Conservation (phyloP, 2,329 filamentous ascomycete species). For the Pseudogymnoascus sp. region DNA sequence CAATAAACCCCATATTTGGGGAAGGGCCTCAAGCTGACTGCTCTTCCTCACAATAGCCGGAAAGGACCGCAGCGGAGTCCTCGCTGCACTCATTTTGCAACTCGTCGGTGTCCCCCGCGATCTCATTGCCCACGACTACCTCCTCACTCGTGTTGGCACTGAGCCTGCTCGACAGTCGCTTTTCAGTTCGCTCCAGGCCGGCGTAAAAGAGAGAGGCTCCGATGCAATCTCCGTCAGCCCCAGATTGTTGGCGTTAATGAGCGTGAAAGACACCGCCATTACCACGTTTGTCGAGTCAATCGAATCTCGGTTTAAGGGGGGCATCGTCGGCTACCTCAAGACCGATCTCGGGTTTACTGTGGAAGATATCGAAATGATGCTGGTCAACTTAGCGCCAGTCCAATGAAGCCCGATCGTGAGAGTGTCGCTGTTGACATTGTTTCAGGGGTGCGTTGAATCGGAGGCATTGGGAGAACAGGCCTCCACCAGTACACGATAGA, state of each 20-base stretch:
- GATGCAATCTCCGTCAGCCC: constrained; percentile 29
- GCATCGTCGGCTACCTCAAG: constrained; percentile 38
- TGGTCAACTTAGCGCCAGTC: constrained; percentile 33
- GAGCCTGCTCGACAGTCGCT: constrained; percentile 43
- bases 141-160: constrained; percentile 44
- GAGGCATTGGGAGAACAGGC: background rate
- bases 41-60: constrained; percentile 33
- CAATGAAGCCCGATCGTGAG: background rate
- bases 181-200: constrained; percentile 33
- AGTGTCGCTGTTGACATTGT: background rate
- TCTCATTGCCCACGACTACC: constrained; percentile 39
- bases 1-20: background rate
- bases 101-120: constrained; percentile 39
- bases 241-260: constrained; percentile 41
- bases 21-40: background rate
- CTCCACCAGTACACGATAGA: background rate
- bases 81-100: constrained; percentile 41
- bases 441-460: background rate
- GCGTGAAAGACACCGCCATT: constrained; percentile 37
- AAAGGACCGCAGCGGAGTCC: constrained; percentile 44
- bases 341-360: constrained; percentile 37
- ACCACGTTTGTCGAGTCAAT: constrained; percentile 36
- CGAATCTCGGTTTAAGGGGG: constrained; percentile 34
- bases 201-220: constrained; percentile 27
- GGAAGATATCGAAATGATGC: constrained; percentile 39